These are phyloP conservation scores for Ophiocordyceps australis DNA, from an alignment of 2,329 filamentous ascomycete species.

Conservation along the genomic window DNA sequence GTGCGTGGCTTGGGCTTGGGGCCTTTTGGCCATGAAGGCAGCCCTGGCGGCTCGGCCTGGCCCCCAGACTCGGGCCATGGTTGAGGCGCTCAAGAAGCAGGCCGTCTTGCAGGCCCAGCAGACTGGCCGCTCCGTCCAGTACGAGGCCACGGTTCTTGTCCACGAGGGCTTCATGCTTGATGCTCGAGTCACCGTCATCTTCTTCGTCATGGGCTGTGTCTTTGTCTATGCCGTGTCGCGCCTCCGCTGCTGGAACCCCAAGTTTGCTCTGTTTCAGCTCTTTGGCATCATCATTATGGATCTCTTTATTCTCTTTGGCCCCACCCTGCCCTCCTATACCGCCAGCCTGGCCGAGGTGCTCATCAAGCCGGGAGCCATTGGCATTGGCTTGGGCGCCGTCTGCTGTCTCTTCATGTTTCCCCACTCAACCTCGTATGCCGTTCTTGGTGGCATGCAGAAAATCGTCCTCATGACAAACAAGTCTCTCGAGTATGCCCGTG, in stretches of 20 bases:
- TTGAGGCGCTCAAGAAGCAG: slow-evolving; percentile 14
- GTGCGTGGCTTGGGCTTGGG: slow-evolving; percentile 29
- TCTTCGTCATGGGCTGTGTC: slow-evolving; percentile 17
- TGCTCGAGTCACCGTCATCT: slow-evolving; percentile 20
- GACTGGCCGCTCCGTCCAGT: slow-evolving; percentile 6
- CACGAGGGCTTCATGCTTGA: slow-evolving; percentile 28
- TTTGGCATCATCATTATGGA: slow-evolving; percentile 27
- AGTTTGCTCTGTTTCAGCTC: slow-evolving; percentile 22
- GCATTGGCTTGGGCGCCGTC: slow-evolving; percentile 22
- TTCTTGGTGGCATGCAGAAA: slow-evolving; percentile 15
- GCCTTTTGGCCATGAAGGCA: slow-evolving; percentile 27
- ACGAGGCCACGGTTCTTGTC: slow-evolving; percentile 16
- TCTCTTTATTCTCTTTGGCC: slow-evolving; percentile 23
- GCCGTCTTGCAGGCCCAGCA: slow-evolving; percentile 14
- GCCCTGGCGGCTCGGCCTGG: slow-evolving; percentile 21
- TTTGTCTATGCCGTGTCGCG: slow-evolving; percentile 25
- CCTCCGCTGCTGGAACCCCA: slow-evolving; percentile 23
- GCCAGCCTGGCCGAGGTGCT: slow-evolving; percentile 18
- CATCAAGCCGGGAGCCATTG: slow-evolving; percentile 25
- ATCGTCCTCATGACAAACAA: slow-evolving; percentile 12
- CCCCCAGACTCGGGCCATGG: slow-evolving; percentile 14
- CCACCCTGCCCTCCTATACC: slow-evolving; percentile 19
- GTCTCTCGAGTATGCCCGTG: slow-evolving; percentile 12
- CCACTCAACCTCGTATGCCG: slow-evolving; percentile 25
- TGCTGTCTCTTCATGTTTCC: slow-evolving; percentile 28